Base-by-base conservation (phyloP, 441 rosid genomes). In the Breynia disticha region DNA sequence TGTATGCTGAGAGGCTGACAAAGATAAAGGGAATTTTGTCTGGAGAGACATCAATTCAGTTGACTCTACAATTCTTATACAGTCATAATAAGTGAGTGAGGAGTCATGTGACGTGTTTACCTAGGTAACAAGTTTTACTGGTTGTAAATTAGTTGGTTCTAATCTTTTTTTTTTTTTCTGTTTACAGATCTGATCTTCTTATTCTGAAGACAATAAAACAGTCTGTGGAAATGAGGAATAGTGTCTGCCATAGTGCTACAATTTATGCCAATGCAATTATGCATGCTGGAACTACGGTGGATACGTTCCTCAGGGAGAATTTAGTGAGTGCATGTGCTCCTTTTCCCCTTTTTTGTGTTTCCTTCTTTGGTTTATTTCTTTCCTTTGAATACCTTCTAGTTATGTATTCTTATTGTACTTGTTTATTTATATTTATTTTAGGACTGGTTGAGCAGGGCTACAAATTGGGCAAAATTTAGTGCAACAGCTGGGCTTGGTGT, bases 271-370 rank as follows among this genome's bases (percentile, higher is more conserved):
- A 93, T 78, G 98, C 98, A 16, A 79, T 93, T 52, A 93, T 93
- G 97, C 98, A 88, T 75, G 98, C 98, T 74, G 97, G 98, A 57
- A 93, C 98, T 44, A 93, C 98, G 19, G 96, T 88, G 56, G 96
- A 93, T 67, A 86, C 97, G 6, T 93, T 93, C 70, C 83, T 88
- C 46, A 81, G 97, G 81, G 98, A 93, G 61, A 88, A 93, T 73
- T 67, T 88, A 83, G 98, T 93, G 67, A 62, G 57, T 9, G 28
- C 19, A 28, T 37, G 53, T 48, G 54, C 48, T 46, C 43, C 17
- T 37, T 46, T 39, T 42, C 46, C 16, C 12, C 41, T 64, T 46
- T 17, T 11, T 52, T 19, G 14, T 37, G 14, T 37, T 51, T 54
- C 16, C 2, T 43, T 19, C 35, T 45, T n/a, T 54, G 13, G 16